A percentile compares a stretch with the other conserved stretches of the same genome.
Evolutionary conservation across 2,329 filamentous ascomycete genomes (phyloP).

Genomic region (Scedosporium minutisporum): DNA sequence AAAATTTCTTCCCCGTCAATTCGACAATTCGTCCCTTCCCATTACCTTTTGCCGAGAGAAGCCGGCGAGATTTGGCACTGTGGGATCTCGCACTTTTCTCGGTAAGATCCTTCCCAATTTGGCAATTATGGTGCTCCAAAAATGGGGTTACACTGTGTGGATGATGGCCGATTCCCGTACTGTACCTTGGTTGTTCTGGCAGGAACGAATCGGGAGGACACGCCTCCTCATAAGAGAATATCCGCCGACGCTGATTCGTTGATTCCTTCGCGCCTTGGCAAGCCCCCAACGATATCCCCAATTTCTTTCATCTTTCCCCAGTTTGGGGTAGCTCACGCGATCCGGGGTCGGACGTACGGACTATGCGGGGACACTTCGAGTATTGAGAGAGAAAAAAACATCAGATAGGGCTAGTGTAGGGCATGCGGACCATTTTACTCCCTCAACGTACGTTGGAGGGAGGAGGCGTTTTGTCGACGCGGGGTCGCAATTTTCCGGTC

Average conservation of each 20-base stretch:
- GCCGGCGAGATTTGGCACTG: slow-evolving; percentile 1
- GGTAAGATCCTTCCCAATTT: neutral
- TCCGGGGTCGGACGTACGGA: neutral
- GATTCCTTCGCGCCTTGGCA: neutral
- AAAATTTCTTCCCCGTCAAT: neutral
- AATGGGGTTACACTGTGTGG: neutral
- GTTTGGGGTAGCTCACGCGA: slow-evolving; percentile 4
- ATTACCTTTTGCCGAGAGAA: slow-evolving; percentile 4
- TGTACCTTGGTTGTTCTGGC: neutral
- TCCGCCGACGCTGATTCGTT: neutral
- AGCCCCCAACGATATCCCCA: neutral
- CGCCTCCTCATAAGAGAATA: neutral
- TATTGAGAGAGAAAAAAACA: neutral
- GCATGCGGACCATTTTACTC: slow-evolving; percentile 1
- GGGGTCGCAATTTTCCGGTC: too few relatives aligned
- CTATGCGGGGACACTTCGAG: neutral
- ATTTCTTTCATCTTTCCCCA: slow-evolving; percentile 5
- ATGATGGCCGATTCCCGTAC: neutral
- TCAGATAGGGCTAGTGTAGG: slow-evolving; percentile 8
- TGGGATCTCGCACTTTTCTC: neutral
- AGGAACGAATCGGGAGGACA: too few relatives aligned
- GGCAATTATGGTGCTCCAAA: too few relatives aligned
- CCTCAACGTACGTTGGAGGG: slow-evolving; percentile 6
- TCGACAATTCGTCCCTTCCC: neutral
- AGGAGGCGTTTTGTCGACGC: neutral